Base-by-base conservation (phyloP, 345 rosid genomes). In the Linum tenue region DNA sequence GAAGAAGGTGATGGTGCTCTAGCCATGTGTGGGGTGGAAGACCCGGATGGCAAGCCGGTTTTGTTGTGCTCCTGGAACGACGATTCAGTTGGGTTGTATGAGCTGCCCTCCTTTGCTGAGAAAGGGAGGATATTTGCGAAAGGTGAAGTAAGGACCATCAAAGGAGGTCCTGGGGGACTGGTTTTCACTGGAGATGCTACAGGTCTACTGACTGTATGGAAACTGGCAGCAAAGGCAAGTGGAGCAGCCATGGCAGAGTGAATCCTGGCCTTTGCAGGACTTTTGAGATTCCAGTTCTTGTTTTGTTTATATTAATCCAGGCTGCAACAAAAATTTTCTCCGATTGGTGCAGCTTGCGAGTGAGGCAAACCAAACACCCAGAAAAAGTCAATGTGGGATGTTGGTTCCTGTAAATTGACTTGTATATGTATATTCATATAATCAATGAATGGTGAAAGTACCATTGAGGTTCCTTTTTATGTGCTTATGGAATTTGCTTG, bases 21-120 rank as follows among this genome's bases (percentile, higher is more conserved):
- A 3, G 43, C 53, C 11, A 3, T 73, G 14, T 64, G 44, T 15
- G 73, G 73, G 38, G 66, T 69, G 73, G 51, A 17, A 31, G 48
- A 65, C 31, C 31, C 14, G 53, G 14, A 48, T 48, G 53, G 14
- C 14, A 48, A 48, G 15, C 53, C 53, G 53, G 3, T 48, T 3
- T 48, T 48, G 53, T 3, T 48, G 14, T 48, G 53, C 14, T 48
- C 53, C 14, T 48, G 53, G 53, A 48, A 48, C 53, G 14, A 48
- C 14, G 15, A 48, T 48, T 48, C 53, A 2, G 53, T 48, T 3
- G 53, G 53, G 3, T 12, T 48, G 53, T 48, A 48, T 9, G 53
- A 48, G 53, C 53, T 48, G 11, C 53, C 53, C 9, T 48, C 53
- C 1, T 48, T 48, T 48, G 53, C 53, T 5, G 53, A 48, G 53